Evolutionary conservation across 768 basidiomycete species (phyloP), one percentile per base, ranked within the genome.

Genomic region (Hypsizygus marmoreus): DNA sequence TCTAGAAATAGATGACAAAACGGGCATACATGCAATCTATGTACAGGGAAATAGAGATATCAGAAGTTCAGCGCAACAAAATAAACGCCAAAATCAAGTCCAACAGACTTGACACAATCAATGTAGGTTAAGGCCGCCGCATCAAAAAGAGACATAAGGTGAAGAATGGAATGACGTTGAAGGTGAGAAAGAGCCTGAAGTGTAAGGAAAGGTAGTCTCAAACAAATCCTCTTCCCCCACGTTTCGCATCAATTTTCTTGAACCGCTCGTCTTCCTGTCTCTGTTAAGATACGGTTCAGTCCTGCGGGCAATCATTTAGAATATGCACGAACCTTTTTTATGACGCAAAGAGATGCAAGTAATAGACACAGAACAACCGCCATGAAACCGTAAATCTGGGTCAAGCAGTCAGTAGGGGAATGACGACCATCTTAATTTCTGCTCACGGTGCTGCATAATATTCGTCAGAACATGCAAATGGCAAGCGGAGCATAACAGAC

Each of bases 181-280:
- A 22, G 7, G 16, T 36, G 14, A n/a, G 24, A 6, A 19, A 33
- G 16, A 8, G 16, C 4, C 2, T 29, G 30, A 23, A 44, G 16
- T 19, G 30, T 24, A 35, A 13, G 17, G 25, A 37, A 37, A 38
- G 43, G 20, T 49, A 36, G 28, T 49, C 31, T 79, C 69, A 95
- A 50, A 94, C 91, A 58, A 95, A 95, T 51, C 90, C 88, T 51
- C 75, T 71, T 39, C 91, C 90, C 52, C 90, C 91, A 53, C 89
- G 85, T 70, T 95, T 95, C 45, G 81, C 80, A 55, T 95, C 91
- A 52, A 95, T 95, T 69, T 77, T 87, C 74, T 80, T 84, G 77
- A 95, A 95, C 26, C 92, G 84, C 56, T 88, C 86, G 45, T 79
- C 74, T 66, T 93, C 85, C 62, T 83, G 72, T 56, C 91, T 79